Percentiles rank a stretch among this genome's conserved stretches.
Conservation (phyloP, 2,329 filamentous ascomycete species). For the Cercospora sp. region DNA sequence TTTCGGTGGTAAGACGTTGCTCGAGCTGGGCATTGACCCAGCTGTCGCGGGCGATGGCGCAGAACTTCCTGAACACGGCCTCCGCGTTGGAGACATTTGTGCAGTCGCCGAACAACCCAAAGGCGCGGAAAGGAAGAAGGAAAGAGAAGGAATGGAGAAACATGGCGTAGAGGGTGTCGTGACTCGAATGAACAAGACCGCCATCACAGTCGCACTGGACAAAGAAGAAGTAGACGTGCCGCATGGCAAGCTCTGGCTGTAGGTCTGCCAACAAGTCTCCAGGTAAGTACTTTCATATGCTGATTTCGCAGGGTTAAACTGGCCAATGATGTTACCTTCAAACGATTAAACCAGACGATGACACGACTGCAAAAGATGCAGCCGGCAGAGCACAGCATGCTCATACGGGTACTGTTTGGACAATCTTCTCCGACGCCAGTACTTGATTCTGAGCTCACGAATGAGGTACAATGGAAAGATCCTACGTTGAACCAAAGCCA, state of each 20-base stretch:
- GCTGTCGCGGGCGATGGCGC: slow-evolving; percentile 56
- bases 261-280: slow-evolving; percentile 40
- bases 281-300: slow-evolving; percentile 25
- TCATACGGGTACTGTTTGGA: slow-evolving; percentile 63
- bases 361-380: slow-evolving; percentile 57
- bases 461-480: slow-evolving; percentile 55
- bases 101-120: slow-evolving; percentile 72
- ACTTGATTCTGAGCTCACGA: slow-evolving; percentile 44
- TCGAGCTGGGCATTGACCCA: slow-evolving; percentile 76
- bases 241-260: slow-evolving; percentile 62
- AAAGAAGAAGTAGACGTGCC: slow-evolving; percentile 60
- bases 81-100: slow-evolving; percentile 76
- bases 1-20: slow-evolving; percentile 82
- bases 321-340: slow-evolving; percentile 66
- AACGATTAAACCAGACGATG: slow-evolving; percentile 67
- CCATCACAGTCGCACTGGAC: slow-evolving; percentile 68
- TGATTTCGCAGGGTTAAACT: slow-evolving; percentile 58
- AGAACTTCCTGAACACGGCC: slow-evolving; percentile 69
- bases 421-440: slow-evolving; percentile 55
- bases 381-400: slow-evolving; percentile 56
- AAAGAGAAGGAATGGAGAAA: slow-evolving; percentile 69
- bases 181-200: slow-evolving; percentile 59
- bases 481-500: slow-evolving; percentile 61
- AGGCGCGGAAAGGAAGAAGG: slow-evolving; percentile 68
- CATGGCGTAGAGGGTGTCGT: slow-evolving; percentile 71